Evolutionary conservation across 805 yeast species (phyloP), one percentile per base, ranked within the genome.

Genomic region (Ogataea paradorogensis): DNA sequence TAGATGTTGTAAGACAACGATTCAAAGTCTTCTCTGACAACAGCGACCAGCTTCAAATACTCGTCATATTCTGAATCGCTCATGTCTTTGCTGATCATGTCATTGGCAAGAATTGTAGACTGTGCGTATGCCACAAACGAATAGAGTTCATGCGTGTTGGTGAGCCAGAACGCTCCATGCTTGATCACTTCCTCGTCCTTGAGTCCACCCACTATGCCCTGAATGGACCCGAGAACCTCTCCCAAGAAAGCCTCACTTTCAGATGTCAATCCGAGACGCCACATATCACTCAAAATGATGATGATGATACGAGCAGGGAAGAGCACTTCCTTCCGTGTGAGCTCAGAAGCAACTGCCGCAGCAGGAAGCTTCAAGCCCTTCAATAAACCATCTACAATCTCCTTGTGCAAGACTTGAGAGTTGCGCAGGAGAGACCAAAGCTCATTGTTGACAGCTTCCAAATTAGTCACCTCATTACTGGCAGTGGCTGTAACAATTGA

Each of bases 221-320:
- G 98, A 51, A 93, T 88, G 2, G 85, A 84, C 21, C 86, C 78
- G 59, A 91, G 73, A 2, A 89, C 95, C 59, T 84, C 90, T 33
- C 96, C 96, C 46, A 93, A 69, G 59, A 93, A 85, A 41, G 80
- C 81, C 68, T 93, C 98, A 58, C 91, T 81, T 63, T 91, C 96
- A 50, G 84, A 80, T 11, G 96, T 88, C 55, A 89, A 75, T 2
- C 98, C 98, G 33, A 91, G 72, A 65, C 98, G 78, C 99, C 99
- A 93, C 98, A 93, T 89, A 63, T 93, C 99, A 55, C 95, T 82
- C 48, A 91, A 71, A 24, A 91, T 83, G 50, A 93, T 84, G 56
- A 93, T 91, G 56, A 93, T 80, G 50, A 93, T 87, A 70, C 96
- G 80, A 1, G 97, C 93, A 20, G 99, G 99, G 80, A 89, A 93